These are phyloP conservation scores for Citeromyces siamensis DNA, from an alignment of 1,139 yeast species.

Conservation along the genomic window DNA sequence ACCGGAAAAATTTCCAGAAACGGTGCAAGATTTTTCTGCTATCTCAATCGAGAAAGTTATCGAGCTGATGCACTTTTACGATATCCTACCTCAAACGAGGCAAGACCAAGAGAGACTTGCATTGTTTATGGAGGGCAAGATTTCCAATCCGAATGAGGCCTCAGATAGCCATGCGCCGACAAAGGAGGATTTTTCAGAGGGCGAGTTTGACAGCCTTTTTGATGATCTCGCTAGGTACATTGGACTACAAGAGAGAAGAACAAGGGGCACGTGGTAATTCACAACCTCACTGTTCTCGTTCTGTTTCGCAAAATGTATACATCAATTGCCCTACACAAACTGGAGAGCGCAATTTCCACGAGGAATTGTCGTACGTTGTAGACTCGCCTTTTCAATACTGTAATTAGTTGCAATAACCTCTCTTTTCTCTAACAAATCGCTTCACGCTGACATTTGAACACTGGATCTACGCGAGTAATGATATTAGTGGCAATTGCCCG, in stretches of 20 bases:
- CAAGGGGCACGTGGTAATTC: slow-evolving; percentile 33
- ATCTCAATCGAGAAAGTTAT: slow-evolving; percentile 33
- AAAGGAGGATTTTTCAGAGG: slow-evolving; percentile 25
- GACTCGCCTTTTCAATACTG: no score
- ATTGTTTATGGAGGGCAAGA: slow-evolving; percentile 32
- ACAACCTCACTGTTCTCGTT: neutral
- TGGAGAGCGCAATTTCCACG: no score
- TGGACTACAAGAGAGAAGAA: slow-evolving; percentile 48
- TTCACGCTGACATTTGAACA: no score
- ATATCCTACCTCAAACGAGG: slow-evolving; percentile 39
- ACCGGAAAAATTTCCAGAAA: slow-evolving; percentile 52
- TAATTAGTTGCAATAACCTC: no score
- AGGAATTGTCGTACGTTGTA: no score
- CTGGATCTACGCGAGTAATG: no score
- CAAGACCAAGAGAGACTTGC: slow-evolving; percentile 34
- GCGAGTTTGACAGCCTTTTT: slow-evolving; percentile 36
- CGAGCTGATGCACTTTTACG: slow-evolving; percentile 58
- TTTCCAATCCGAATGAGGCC: slow-evolving; percentile 25
- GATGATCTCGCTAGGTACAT: slow-evolving; percentile 57
- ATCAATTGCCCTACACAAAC: no score
- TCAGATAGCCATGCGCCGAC: slow-evolving; percentile 19
- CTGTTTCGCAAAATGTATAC: neutral
- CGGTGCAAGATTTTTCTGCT: slow-evolving; percentile 37
- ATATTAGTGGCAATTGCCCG: no score
- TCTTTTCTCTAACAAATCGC: no score